Percentiles rank a stretch among this genome's conserved stretches.
phyloP scores from a whole-genome alignment of 1,139 yeast species.

The Taphrina populina region DNA sequence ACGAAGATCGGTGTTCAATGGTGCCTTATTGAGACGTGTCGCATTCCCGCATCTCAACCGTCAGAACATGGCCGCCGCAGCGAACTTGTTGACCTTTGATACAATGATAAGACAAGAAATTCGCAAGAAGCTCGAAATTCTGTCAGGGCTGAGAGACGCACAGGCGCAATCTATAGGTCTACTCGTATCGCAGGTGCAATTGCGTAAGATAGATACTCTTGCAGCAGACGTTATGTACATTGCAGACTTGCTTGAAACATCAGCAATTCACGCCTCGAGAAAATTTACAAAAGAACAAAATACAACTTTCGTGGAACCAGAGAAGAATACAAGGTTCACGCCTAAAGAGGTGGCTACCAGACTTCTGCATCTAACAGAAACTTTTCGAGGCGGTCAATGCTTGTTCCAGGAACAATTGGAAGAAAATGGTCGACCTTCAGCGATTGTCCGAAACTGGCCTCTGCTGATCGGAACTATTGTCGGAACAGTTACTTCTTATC shows the following conservation, averaged over 20 bases:
- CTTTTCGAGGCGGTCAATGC: neutral
- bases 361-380: slow-evolving; percentile 10
- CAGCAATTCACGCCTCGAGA: slow-evolving; percentile 4
- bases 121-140: slow-evolving; percentile 37
- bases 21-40: slow-evolving; percentile 12
- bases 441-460: slow-evolving; percentile 23
- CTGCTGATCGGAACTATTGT: neutral
- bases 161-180: slow-evolving; percentile 40
- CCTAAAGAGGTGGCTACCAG: slow-evolving; percentile 30
- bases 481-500: slow-evolving; percentile 3
- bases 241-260: slow-evolving; percentile 22
- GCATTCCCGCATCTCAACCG: slow-evolving; percentile 27
- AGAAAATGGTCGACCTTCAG: slow-evolving; percentile 11
- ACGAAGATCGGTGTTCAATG: slow-evolving; percentile 14
- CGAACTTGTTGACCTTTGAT: slow-evolving; percentile 27
- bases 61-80: neutral
- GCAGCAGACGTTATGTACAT: slow-evolving; percentile 23
- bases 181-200: slow-evolving; percentile 37
- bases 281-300: slow-evolving; percentile 26
- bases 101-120: slow-evolving; percentile 35
- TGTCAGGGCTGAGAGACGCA: slow-evolving; percentile 36
- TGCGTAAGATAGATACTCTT: slow-evolving; percentile 33
- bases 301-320: neutral
- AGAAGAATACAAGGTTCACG: neutral
- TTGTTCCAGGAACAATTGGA: neutral